A percentile compares a stretch with the other conserved stretches of the same genome.
These are phyloP conservation scores for Verticillium albo-atrum DNA, from an alignment of 2,329 filamentous ascomycete genomes.

Conservation along the genomic window DNA sequence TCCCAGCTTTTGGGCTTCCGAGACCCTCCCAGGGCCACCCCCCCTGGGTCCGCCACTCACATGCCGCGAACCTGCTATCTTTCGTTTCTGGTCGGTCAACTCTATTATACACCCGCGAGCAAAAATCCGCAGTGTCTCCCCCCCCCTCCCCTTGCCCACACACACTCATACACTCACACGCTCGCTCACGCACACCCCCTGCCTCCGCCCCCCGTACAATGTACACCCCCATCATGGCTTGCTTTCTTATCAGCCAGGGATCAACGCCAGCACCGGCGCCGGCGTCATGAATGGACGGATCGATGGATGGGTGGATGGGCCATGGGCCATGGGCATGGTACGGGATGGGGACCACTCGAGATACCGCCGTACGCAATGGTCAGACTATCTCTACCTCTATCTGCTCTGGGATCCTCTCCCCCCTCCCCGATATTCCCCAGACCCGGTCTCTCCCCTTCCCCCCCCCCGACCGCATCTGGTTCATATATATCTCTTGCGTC, in stretches of 20 bases:
- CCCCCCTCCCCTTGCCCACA: neutral
- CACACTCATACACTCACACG: neutral
- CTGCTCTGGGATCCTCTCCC: neutral
- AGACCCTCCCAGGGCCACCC: neutral
- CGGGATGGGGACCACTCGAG: too few species aligned
- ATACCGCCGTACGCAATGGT: too few species aligned
- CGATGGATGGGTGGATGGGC: neutral
- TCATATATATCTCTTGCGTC: constrained; percentile 3
- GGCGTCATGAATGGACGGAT: neutral
- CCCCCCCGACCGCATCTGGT: neutral
- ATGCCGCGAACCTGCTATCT: neutral
- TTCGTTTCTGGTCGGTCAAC: constrained; percentile 1
- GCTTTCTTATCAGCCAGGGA: neutral
- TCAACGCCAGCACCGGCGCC: neutral
- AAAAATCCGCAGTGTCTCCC: neutral
- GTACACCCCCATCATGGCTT: neutral
- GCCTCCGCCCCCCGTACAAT: neutral
- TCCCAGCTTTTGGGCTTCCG: neutral
- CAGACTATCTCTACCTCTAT: neutral
- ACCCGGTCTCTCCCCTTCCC: neutral
- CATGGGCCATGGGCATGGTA: neutral
- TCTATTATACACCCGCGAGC: constrained; percentile 1
- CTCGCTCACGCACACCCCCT: neutral
- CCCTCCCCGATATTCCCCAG: neutral
- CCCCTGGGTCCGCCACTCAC: constrained; percentile 1